Conservation (phyloP, 768 basidiomycete species). For the Kwoniella heveanensis region DNA sequence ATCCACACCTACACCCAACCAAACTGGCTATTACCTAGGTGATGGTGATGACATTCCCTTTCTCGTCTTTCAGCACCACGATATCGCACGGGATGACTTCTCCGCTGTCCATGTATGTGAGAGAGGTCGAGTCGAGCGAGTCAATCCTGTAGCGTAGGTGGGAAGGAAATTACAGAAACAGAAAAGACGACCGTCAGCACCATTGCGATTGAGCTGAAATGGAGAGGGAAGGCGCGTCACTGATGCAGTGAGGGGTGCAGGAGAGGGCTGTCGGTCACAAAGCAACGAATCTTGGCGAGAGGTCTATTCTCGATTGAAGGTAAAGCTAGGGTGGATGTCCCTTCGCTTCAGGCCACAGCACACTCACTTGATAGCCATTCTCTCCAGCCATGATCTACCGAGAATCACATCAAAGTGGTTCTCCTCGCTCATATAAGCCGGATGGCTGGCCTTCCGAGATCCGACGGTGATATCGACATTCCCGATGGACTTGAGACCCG, state of each 20-base stretch:
- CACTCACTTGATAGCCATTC: constrained; percentile 66
- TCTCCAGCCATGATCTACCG: constrained; percentile 71
- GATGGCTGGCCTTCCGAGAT: constrained; percentile 53
- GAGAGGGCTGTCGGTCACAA: too few species aligned
- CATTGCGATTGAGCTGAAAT: too few species aligned
- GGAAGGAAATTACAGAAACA: background rate
- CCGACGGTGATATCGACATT: constrained; percentile 77
- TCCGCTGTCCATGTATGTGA: constrained; percentile 87
- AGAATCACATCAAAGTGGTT: constrained; percentile 94
- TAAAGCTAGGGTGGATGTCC: too few species aligned
- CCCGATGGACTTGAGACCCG: constrained; percentile 68
- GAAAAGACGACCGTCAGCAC: background rate
- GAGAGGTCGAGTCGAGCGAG: constrained; percentile 79
- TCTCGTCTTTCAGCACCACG: constrained; percentile 84
- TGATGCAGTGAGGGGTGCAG: too few species aligned
- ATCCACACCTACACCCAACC: too few species aligned
- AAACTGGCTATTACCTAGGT: constrained; percentile 59
- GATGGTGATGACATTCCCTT: constrained; percentile 85
- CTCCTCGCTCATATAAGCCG: constrained; percentile 89
- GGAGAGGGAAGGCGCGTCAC: too few species aligned
- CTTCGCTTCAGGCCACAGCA: background rate
- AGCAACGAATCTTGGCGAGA: too few species aligned
- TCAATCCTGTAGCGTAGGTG: constrained; percentile 63
- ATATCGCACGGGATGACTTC: constrained; percentile 90
- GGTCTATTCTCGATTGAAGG: too few species aligned